These are phyloP conservation scores for Cordyceps sp. DNA, from an alignment of 2,329 filamentous ascomycete species.

Conservation along the genomic window DNA sequence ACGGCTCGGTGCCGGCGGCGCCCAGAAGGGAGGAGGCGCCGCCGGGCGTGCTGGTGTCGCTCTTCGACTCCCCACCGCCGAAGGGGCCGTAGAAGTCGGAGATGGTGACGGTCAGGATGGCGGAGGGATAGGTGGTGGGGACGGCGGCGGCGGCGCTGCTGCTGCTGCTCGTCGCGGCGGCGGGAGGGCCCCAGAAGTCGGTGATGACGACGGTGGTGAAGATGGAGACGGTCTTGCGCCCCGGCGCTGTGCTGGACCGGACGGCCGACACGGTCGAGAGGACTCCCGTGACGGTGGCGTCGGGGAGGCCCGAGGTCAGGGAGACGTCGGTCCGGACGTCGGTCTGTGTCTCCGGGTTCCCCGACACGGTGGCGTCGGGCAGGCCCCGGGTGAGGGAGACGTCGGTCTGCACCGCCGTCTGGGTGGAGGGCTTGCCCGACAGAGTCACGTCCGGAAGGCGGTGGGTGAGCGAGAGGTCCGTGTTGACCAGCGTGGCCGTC, in stretches of 20 bases:
- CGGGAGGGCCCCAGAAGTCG: slow-evolving; percentile 11
- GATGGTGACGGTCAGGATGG: slow-evolving; percentile 12
- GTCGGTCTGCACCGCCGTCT: slow-evolving; percentile 8
- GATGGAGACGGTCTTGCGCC: slow-evolving; percentile 2
- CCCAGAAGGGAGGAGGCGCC: slow-evolving; percentile 8
- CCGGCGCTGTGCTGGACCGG: slow-evolving; percentile 9
- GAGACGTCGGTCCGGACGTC: slow-evolving; percentile 11
- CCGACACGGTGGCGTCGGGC: slow-evolving; percentile 12
- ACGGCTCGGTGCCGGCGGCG: slow-evolving; percentile 7
- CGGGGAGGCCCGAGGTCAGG: slow-evolving; percentile 13
- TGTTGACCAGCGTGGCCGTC: slow-evolving; percentile 1
- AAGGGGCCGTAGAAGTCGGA: slow-evolving; percentile 4
- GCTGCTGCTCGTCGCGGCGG: not conserved
- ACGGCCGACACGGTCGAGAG: slow-evolving; percentile 15
- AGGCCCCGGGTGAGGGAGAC: slow-evolving; percentile 8
- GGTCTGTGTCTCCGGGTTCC: slow-evolving; percentile 13
- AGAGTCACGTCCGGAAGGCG: slow-evolving; percentile 11
- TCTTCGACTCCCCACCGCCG: too few species aligned
- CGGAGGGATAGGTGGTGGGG: slow-evolving; percentile 11
- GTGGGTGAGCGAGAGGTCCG: slow-evolving; percentile 5
- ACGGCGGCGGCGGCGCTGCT: slow-evolving; percentile 5
- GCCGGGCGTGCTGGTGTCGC: not conserved
- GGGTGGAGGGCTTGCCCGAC: slow-evolving; percentile 9
- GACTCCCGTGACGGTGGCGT: slow-evolving; percentile 15
- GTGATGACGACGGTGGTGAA: slow-evolving; percentile 13